These are phyloP conservation scores for Galerina sulciceps DNA, from an alignment of 768 basidiomycete genomes.

Conservation along the genomic window DNA sequence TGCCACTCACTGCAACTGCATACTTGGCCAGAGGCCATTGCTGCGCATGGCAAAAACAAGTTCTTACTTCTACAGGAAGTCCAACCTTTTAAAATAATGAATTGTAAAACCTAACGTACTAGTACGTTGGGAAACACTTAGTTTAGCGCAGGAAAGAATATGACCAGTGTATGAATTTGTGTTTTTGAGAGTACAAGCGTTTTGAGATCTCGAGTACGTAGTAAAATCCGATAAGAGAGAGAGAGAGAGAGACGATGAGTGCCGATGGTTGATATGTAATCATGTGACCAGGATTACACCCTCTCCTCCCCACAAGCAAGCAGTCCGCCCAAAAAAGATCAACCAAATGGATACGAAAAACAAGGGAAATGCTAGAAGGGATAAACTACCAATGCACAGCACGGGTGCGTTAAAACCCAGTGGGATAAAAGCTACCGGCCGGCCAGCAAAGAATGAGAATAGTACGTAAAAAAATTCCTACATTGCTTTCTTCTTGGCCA, in stretches of 20 bases:
- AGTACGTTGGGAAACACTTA: too few species aligned
- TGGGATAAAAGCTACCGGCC: constrained; percentile 17
- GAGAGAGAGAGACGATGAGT: too few species aligned
- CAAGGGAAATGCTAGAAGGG: not conserved
- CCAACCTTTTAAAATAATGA: too few species aligned
- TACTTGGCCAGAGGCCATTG: too few species aligned
- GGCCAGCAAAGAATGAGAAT: constrained; percentile 5
- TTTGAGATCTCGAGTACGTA: too few species aligned
- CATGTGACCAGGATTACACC: constrained; percentile 9
- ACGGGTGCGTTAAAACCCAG: constrained; percentile 17
- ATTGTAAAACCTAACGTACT: too few species aligned
- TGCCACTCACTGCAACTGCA: too few species aligned
- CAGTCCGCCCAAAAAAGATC: not conserved
- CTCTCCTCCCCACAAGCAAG: not conserved
- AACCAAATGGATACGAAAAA: not conserved
- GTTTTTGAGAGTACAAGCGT: too few species aligned
- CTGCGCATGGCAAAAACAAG: not conserved
- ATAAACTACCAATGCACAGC: not conserved
- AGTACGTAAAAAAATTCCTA: not conserved
- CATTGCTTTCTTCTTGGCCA: not conserved
- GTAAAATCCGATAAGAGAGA: too few species aligned
- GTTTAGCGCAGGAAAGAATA: too few species aligned
- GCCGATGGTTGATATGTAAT: not conserved
- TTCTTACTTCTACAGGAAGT: not conserved
- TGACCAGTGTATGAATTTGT: too few species aligned